Evolutionary conservation across 2,329 filamentous ascomycete species (phyloP), one percentile per base, ranked within the genome.

Genomic region (Berkeleyomyces rouxiae): DNA sequence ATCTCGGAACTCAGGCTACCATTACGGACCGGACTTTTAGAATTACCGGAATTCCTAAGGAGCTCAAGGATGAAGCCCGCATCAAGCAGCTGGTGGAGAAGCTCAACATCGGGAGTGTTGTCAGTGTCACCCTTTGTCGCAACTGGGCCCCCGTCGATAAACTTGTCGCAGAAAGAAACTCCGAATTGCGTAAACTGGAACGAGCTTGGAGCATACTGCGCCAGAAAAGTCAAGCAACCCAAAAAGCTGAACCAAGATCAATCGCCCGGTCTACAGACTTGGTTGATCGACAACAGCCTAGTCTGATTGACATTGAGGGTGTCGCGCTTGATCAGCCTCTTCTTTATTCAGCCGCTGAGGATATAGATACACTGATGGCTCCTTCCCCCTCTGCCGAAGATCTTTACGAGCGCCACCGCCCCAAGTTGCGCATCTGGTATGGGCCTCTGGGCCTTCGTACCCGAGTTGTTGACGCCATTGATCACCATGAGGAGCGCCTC

Each of bases 1-100:
- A 96, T 70, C 79, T 99, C 7, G 93, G 93, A 10, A 90, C 86
- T 31, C 92, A 97, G 72, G 91, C 88, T 0, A 97, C 92, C n/a
- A 83, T 96, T 60, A 97, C 93, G 1, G 93, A 99, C 73, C 84
- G 91, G 40, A 99, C 93, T 0, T 91, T 99, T 69, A 85, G 90
- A 33, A 75, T 99, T 16, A 93, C 92, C 0, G 92, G 92, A 0
- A 92, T 99, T 31, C 93, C 95, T 0, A 71, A 73, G 3, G 84
- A 92, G 33, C 74, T 97, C 64, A 82, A 88, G 63, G 87, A 87
- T 0, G 92, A 97, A 71, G 81, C 84, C 7, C 86, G 86, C 68
- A 89, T 99, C 67, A 93, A 89, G 71, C 79, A 88, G 2, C 85
- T 96, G 62, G 84, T 99, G 36, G 91, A 99, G 70, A 87, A 86